These are phyloP conservation scores for Uronychia binucleata DNA, from an alignment of 73 alveolate species.

Conservation along the genomic window DNA sequence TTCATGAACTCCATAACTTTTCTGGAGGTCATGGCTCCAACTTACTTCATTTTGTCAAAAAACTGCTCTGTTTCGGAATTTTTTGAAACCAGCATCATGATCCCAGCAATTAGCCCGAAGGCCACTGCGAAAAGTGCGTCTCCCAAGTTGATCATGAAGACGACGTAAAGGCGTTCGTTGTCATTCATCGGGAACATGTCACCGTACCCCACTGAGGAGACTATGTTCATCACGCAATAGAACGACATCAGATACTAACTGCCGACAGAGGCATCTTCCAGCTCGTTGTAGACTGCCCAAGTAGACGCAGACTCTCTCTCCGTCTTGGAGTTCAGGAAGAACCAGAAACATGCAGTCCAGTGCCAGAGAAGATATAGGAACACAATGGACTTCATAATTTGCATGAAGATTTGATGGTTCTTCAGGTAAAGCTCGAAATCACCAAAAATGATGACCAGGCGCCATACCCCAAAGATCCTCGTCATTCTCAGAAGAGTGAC, in stretches of 20 bases:
- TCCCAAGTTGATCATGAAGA: conserved; percentile 58
- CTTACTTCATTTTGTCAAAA: conserved; percentile 37
- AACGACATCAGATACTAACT: conserved; percentile 23
- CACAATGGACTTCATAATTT: conserved; percentile 29
- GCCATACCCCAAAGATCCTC: conserved; percentile 13
- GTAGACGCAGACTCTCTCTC: conserved; percentile 15
- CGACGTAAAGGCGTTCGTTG: conserved; percentile 48
- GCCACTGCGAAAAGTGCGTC: conserved; percentile 67
- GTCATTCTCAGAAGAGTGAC: background rate
- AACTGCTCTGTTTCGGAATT: conserved; percentile 33
- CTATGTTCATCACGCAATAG: conserved; percentile 59
- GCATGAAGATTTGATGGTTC: conserved; percentile 7
- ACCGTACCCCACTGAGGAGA: conserved; percentile 56
- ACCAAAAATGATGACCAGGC: conserved; percentile 27
- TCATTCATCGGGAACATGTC: conserved; percentile 54
- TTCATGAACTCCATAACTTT: conserved; percentile 35
- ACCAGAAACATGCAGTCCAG: conserved; percentile 66
- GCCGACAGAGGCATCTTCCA: background rate
- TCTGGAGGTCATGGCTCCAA: background rate
- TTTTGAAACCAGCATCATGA: conserved; percentile 27
- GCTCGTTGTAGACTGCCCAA: conserved; percentile 31
- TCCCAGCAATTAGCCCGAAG: conserved; percentile 65
- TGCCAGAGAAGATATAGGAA: conserved; percentile 53
- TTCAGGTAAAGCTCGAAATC: conserved; percentile 39
- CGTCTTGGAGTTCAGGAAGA: conserved; percentile 22